Percentiles rank a stretch among this genome's conserved stretches.
Conservation (phyloP, 805 yeast species). For the Zygotorulaspora danielsina region DNA sequence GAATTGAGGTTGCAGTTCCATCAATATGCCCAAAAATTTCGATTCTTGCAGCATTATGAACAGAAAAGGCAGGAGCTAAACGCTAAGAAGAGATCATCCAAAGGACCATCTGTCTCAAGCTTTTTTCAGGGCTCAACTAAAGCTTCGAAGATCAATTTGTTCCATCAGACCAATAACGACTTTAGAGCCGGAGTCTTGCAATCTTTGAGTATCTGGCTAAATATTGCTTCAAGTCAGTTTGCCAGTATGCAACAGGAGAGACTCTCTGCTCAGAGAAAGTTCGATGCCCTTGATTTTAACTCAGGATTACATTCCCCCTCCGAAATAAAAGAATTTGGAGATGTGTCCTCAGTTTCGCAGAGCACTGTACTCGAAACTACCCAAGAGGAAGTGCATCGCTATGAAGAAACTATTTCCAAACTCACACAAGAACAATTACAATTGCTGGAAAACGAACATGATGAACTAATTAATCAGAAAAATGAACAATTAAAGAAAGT, state of each 20-base stretch:
- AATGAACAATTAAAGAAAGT: slow-evolving; percentile 58
- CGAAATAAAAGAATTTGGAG: slow-evolving; percentile 29
- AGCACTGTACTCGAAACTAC: slow-evolving; percentile 24
- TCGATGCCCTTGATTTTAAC: slow-evolving; percentile 32
- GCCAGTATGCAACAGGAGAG: slow-evolving; percentile 49
- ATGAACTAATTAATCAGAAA: slow-evolving; percentile 49
- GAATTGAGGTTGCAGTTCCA: slow-evolving; percentile 51
- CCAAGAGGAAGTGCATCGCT: slow-evolving; percentile 35
- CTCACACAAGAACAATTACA: slow-evolving; percentile 53
- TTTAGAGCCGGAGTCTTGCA: slow-evolving; percentile 49
- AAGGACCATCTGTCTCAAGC: slow-evolving; percentile 26
- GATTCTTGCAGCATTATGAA: slow-evolving; percentile 50
- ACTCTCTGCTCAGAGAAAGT: slow-evolving; percentile 39
- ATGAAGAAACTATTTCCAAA: slow-evolving; percentile 34
- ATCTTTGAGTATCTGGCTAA: slow-evolving; percentile 44
- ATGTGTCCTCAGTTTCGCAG: slow-evolving; percentile 32
- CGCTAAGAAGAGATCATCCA: slow-evolving; percentile 19
- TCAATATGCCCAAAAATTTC: slow-evolving; percentile 48
- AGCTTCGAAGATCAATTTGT: slow-evolving; percentile 36
- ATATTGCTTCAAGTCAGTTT: slow-evolving; percentile 42
- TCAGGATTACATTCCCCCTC: slow-evolving; percentile 9
- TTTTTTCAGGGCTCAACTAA: slow-evolving; percentile 34
- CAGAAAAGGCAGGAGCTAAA: slow-evolving; percentile 37
- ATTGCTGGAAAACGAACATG: slow-evolving; percentile 55
- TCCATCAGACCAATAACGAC: slow-evolving; percentile 38